Percentiles rank a stretch among this genome's conserved stretches.
Conservation (phyloP, 495 filamentous ascomycete genomes). For the Xylaria longipes region DNA sequence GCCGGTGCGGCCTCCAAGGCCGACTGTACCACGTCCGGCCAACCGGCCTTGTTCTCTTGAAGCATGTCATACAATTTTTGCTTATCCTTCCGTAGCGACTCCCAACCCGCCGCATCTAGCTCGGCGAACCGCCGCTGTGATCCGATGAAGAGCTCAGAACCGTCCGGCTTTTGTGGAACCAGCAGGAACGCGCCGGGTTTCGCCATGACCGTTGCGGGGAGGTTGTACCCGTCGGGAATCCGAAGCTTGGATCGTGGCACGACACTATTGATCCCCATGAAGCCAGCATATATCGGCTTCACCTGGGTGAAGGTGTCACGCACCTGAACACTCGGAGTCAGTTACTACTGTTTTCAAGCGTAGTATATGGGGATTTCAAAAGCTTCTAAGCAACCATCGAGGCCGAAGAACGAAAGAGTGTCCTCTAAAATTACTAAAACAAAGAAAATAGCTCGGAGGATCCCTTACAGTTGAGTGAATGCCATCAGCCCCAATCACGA, state of each 20-base stretch:
- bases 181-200: constrained; percentile 54
- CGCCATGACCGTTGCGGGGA: constrained; percentile 53
- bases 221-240: constrained; percentile 37
- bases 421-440: too few species aligned
- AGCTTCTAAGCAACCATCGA: too few species aligned
- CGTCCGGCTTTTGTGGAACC: constrained; percentile 53
- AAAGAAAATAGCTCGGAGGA: too few species aligned
- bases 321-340: constrained; percentile 30
- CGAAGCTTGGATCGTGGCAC: constrained; percentile 37
- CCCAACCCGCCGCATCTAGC: constrained; percentile 32
- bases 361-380: too few species aligned
- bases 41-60: constrained; percentile 29
- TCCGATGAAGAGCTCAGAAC: constrained; percentile 53
- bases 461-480: constrained; percentile 48
- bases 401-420: too few species aligned
- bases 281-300: constrained; percentile 29
- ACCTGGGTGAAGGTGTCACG: constrained; percentile 33
- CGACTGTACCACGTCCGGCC: constrained; percentile 32
- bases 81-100: constrained; percentile 32
- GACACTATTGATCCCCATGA: constrained; percentile 33
- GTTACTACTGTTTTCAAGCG: too few species aligned
- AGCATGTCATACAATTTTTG: constrained; percentile 33
- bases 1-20: constrained; percentile 22
- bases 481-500: constrained; percentile 57
- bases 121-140: constrained; percentile 40